Conservation (phyloP, 768 basidiomycete genomes). For the Dioszegia crocea region DNA sequence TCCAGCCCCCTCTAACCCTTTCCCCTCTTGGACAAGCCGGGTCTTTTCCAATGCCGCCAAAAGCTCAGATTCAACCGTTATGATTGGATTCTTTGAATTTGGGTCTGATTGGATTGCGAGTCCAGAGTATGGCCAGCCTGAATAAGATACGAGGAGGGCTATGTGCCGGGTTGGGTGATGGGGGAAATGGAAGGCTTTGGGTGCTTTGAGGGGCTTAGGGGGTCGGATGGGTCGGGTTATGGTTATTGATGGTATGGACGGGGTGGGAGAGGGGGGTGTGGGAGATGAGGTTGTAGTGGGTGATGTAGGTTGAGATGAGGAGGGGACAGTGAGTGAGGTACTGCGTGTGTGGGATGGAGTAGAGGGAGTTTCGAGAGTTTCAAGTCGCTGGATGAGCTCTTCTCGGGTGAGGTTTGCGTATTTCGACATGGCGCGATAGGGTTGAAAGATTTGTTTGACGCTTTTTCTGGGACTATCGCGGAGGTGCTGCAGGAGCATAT, state of each 20-base stretch:
- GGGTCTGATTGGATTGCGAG: constrained; percentile 65
- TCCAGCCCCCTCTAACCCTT: constrained; percentile 76
- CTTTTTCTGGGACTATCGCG: too few species aligned
- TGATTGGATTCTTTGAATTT: constrained; percentile 50
- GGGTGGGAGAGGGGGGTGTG: not conserved
- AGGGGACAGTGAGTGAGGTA: not conserved
- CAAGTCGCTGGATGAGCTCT: constrained; percentile 65
- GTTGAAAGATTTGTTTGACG: too few species aligned
- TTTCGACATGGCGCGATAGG: not conserved
- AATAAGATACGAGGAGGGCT: constrained; percentile 86
- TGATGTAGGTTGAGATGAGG: not conserved
- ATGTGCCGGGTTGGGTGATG: constrained; percentile 77
- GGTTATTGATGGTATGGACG: not conserved
- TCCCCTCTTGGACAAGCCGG: constrained; percentile 67
- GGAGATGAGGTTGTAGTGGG: not conserved
- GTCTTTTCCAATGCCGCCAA: constrained; percentile 74
- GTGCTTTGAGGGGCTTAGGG: constrained; percentile 13
- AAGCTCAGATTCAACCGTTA: constrained; percentile 85
- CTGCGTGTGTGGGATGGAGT: not conserved
- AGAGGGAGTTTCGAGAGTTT: constrained; percentile 55
- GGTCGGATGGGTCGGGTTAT: not conserved
- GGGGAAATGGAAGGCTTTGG: constrained; percentile 61
- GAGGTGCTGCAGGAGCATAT: too few species aligned
- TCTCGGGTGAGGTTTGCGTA: constrained; percentile 64
- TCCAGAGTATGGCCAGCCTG: constrained; percentile 87